A percentile compares a stretch with the other conserved stretches of the same genome.
phyloP scores from a whole-genome alignment of 768 basidiomycete species.

The Clavaria fumosa region DNA sequence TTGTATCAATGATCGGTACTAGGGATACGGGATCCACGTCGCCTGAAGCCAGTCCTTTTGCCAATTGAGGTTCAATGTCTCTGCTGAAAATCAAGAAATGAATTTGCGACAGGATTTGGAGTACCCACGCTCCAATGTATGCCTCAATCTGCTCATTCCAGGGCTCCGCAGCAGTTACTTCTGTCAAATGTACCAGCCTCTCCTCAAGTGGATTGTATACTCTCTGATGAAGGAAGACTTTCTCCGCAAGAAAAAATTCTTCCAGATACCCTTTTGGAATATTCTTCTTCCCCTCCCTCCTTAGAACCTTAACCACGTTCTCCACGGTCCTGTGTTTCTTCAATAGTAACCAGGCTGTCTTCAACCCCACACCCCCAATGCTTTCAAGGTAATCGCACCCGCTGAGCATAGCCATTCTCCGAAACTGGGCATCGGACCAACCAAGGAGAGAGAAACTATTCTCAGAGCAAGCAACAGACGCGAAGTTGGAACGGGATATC shows the following conservation, averaged over 20 bases:
- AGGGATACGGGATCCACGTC: slow-evolving; percentile 56
- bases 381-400: slow-evolving; percentile 90
- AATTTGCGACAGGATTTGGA: no score
- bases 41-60: slow-evolving; percentile 51
- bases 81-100: no score
- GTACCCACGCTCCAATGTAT: slow-evolving; percentile 54
- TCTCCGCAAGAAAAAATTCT: slow-evolving; percentile 70
- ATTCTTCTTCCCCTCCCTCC: slow-evolving; percentile 68
- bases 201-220: slow-evolving; percentile 68
- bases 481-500: slow-evolving; percentile 57
- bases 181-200: slow-evolving; percentile 55
- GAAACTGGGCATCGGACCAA: slow-evolving; percentile 84
- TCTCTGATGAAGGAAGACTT: slow-evolving; percentile 84
- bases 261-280: slow-evolving; percentile 67
- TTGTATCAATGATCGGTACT: slow-evolving; percentile 64
- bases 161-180: slow-evolving; percentile 29
- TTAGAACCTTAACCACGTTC: slow-evolving; percentile 60
- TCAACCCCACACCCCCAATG: slow-evolving; percentile 83
- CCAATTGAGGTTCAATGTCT: slow-evolving; percentile 45
- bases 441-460: slow-evolving; percentile 64
- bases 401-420: slow-evolving; percentile 85
- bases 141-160: slow-evolving; percentile 50
- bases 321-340: slow-evolving; percentile 78
- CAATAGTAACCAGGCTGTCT: slow-evolving; percentile 76
- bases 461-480: slow-evolving; percentile 30